These are phyloP conservation scores for Penicillium palitans DNA, from an alignment of 2,329 filamentous ascomycete species.

Conservation along the genomic window DNA sequence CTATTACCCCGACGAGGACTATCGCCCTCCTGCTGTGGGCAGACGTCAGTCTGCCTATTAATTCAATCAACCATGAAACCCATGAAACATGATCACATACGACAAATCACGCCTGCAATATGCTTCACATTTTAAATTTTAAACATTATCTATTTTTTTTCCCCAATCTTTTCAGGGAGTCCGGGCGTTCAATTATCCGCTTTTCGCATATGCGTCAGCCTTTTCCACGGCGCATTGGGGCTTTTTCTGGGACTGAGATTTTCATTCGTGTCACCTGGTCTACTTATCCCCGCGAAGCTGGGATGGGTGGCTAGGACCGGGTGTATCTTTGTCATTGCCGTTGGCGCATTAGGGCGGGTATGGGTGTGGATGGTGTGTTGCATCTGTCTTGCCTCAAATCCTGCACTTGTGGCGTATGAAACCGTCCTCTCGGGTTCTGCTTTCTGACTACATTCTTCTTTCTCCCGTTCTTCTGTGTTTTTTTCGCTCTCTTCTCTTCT, in stretches of 20 bases:
- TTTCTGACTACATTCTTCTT: neutral
- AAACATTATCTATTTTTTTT: neutral
- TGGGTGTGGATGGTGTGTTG: constrained; percentile 9
- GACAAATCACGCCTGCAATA: constrained; percentile 6
- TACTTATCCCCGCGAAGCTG: neutral
- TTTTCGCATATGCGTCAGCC: constrained; percentile 8
- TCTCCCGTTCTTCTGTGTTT: neutral
- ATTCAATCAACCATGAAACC: constrained; percentile 8
- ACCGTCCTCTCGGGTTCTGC: neutral
- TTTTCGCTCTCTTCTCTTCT: neutral
- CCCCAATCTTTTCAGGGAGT: neutral
- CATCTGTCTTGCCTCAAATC: constrained; percentile 4
- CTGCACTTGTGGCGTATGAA: constrained; percentile 17
- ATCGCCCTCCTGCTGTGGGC: constrained; percentile 17
- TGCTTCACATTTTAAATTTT: neutral
- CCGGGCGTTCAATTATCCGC: constrained; percentile 8
- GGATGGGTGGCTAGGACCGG: neutral
- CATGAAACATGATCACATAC: constrained; percentile 3
- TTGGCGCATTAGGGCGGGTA: constrained; percentile 14
- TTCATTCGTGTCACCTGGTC: constrained; percentile 15
- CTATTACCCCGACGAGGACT: constrained; percentile 24
- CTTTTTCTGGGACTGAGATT: constrained; percentile 2
- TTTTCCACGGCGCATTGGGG: constrained; percentile 15
- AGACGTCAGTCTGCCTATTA: constrained; percentile 33
- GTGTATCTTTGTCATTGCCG: constrained; percentile 9